phyloP scores from a whole-genome alignment of 306 rosid genomes.

The Prunus salicina region DNA sequence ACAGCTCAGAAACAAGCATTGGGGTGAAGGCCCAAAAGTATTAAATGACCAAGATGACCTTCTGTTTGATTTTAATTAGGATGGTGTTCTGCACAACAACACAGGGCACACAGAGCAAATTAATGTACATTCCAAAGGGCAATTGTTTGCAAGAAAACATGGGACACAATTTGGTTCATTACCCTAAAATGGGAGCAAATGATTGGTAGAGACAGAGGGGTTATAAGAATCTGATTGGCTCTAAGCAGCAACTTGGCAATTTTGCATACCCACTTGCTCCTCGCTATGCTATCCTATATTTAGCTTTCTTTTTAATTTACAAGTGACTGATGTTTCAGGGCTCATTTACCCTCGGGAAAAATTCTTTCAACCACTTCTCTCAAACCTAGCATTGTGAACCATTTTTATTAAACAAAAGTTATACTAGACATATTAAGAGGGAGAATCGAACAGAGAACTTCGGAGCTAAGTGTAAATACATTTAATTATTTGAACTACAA shows the following conservation, averaged over 20 bases:
- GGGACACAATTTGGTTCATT: background rate
- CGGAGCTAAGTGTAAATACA: too few relatives aligned
- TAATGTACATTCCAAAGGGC: background rate
- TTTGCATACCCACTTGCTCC: background rate
- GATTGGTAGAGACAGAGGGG: conserved; percentile 20
- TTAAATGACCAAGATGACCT: conserved; percentile 20
- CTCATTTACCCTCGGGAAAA: too few relatives aligned
- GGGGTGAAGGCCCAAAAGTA: background rate
- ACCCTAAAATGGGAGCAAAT: conserved; percentile 4
- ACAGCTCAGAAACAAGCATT: background rate
- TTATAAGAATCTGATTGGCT: background rate
- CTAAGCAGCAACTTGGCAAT: conserved; percentile 1
- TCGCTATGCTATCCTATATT: background rate
- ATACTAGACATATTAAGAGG: too few relatives aligned
- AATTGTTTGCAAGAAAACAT: background rate
- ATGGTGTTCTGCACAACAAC: background rate
- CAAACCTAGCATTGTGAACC: too few relatives aligned
- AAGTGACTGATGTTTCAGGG: too few relatives aligned
- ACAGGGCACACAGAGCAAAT: background rate
- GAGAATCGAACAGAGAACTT: too few relatives aligned
- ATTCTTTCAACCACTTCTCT: too few relatives aligned
- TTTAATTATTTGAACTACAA: too few relatives aligned
- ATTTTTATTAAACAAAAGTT: too few relatives aligned
- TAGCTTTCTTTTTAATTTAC: too few relatives aligned
- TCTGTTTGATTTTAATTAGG: background rate